Evolutionary conservation across 208 protist genomes (phyloP).

Genomic region (Acanthamoeba culbertsoni): DNA sequence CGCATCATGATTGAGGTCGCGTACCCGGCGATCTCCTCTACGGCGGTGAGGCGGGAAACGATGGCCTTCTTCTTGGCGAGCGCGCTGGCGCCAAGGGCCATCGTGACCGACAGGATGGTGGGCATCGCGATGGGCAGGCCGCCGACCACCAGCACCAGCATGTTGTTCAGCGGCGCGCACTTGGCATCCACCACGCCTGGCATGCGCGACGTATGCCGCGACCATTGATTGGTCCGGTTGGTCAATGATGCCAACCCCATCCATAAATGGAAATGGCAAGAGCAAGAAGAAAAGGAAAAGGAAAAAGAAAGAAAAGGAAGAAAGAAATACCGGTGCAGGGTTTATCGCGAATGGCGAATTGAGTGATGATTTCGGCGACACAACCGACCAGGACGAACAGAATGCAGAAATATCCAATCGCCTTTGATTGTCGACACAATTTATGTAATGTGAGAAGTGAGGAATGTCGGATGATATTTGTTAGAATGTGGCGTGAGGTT

Average conservation of each 20-base stretch:
- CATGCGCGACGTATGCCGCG: neutral
- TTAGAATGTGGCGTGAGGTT: too few relatives aligned
- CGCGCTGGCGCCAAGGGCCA: constrained; percentile 89
- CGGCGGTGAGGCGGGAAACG: constrained; percentile 91
- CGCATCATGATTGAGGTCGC: neutral
- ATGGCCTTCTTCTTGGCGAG: constrained; percentile 93
- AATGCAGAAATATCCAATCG: constrained; percentile 80
- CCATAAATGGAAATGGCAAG: too few relatives aligned
- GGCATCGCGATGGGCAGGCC: constrained; percentile 86
- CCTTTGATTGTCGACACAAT: constrained; percentile 43
- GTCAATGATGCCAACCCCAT: too few relatives aligned
- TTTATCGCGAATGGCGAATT: constrained; percentile 67
- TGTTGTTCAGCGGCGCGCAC: constrained; percentile 76
- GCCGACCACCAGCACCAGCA: constrained; percentile 80
- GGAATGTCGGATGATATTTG: too few relatives aligned
- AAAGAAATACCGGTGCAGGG: constrained; percentile 63
- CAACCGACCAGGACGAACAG: constrained; percentile 71
- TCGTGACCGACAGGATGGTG: constrained; percentile 91
- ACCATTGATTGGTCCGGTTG: too few relatives aligned
- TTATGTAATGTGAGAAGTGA: neutral
- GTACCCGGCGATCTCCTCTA: constrained; percentile 80
- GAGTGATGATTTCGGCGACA: constrained; percentile 71
- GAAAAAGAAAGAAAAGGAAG: neutral
- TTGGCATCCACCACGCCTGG: neutral
- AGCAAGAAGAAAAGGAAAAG: too few relatives aligned